Conservation (phyloP, 1,284 basidiomycete genomes). For the Phellinidium pouzarii region DNA sequence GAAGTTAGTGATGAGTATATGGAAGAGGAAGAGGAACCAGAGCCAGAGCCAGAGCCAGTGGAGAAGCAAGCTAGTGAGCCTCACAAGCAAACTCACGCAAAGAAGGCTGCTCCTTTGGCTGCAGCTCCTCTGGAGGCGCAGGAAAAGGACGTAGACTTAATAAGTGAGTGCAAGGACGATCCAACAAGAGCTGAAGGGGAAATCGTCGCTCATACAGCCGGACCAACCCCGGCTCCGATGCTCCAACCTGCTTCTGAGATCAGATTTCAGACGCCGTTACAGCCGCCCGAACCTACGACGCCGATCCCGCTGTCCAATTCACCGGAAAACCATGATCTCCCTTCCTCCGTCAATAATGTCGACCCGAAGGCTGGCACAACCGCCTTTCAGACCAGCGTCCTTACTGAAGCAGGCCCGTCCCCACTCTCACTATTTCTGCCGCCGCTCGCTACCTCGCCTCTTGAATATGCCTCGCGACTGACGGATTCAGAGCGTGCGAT, state of each 20-base stretch:
- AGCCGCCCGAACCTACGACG: background rate
- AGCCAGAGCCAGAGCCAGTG: background rate
- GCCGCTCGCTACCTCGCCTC: constrained; percentile 11
- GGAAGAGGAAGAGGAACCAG: too few relatives aligned
- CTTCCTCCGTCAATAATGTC: background rate
- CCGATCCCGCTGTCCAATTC: constrained; percentile 2
- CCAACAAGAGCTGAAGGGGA: background rate
- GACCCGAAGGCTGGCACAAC: background rate
- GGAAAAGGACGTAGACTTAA: too few relatives aligned
- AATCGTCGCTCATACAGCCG: background rate
- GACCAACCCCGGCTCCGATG: background rate
- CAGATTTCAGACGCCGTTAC: background rate
- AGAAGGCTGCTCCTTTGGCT: background rate
- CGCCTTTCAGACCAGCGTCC: constrained; percentile 14
- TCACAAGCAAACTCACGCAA: background rate
- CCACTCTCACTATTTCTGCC: constrained; percentile 11
- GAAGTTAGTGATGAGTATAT: constrained; percentile 6
- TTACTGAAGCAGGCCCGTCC: background rate
- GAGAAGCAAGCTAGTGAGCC: background rate
- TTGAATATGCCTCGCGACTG: constrained; percentile 27
- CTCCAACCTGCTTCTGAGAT: background rate
- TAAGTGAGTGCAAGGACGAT: too few relatives aligned
- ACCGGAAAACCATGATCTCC: constrained; percentile 4
- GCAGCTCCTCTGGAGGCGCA: too few relatives aligned
- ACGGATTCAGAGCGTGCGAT: constrained; percentile 60